These are phyloP conservation scores for Phytophthora rubi DNA, from an alignment of 352 stramenopile species.

Conservation along the genomic window DNA sequence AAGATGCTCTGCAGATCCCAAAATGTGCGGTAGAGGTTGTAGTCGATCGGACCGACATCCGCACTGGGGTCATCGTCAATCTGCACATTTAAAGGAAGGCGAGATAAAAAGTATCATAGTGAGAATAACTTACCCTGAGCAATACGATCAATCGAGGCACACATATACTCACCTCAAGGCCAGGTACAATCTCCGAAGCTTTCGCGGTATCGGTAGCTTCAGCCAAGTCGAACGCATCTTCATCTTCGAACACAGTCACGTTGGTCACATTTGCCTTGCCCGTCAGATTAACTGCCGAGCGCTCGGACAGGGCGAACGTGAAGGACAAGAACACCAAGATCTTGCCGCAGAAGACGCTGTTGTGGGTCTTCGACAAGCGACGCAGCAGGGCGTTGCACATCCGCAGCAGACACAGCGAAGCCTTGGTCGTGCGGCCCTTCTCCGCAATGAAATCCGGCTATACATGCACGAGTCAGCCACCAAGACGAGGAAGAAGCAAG, in stretches of 20 bases:
- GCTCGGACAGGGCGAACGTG: slow-evolving; percentile 84
- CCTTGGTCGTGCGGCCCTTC: slow-evolving; percentile 75
- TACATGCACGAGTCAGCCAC: slow-evolving; percentile 1
- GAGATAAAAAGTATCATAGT: background rate
- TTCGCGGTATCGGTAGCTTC: slow-evolving; percentile 60
- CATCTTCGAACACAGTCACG: slow-evolving; percentile 79
- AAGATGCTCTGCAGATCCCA: slow-evolving; percentile 92
- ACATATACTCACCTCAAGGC: slow-evolving; percentile 35
- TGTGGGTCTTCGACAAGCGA: slow-evolving; percentile 88
- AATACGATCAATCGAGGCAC: background rate
- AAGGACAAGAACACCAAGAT: slow-evolving; percentile 90
- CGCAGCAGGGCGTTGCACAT: slow-evolving; percentile 89
- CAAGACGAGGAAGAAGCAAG: background rate
- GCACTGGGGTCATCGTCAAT: slow-evolving; percentile 53
- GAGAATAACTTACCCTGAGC: background rate
- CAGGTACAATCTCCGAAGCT: slow-evolving; percentile 28
- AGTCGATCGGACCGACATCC: slow-evolving; percentile 80
- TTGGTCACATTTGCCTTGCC: slow-evolving; percentile 86
- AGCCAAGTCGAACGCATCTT: slow-evolving; percentile 74
- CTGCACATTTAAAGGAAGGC: slow-evolving; percentile 21
- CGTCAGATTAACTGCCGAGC: slow-evolving; percentile 83
- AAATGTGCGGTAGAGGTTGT: slow-evolving; percentile 92
- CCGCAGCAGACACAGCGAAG: slow-evolving; percentile 77
- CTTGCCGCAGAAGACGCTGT: slow-evolving; percentile 90
- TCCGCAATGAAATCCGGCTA: slow-evolving; percentile 75